These are phyloP conservation scores for Penicillium flavigenum DNA, from an alignment of 495 filamentous ascomycete genomes.

Conservation along the genomic window DNA sequence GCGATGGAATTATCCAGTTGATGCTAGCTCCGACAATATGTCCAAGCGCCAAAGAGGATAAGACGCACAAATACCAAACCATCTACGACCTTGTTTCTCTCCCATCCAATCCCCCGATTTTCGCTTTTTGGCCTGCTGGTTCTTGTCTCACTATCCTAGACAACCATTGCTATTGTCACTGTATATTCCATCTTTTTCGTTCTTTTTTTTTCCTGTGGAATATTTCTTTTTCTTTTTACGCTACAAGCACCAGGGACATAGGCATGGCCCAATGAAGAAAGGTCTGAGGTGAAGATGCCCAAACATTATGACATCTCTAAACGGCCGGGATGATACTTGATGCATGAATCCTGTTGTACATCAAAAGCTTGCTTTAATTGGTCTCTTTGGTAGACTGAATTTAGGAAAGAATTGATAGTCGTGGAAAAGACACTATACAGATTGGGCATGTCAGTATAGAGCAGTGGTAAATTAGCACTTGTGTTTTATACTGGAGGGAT, in stretches of 20 bases:
- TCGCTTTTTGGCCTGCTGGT: not conserved
- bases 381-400: not conserved
- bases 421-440: not conserved
- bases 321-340: not conserved
- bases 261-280: not conserved
- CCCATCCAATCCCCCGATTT: not conserved
- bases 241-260: conserved; percentile 3
- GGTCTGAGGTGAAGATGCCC: not conserved
- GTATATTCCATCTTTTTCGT: not conserved
- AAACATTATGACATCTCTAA: not conserved
- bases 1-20: conserved; percentile 58
- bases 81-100: not conserved
- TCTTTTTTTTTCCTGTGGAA: not conserved
- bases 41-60: conserved; percentile 40
- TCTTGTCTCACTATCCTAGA: not conserved
- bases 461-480: not conserved
- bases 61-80: not conserved
- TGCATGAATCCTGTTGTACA: conserved; percentile 1
- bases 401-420: not conserved
- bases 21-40: conserved; percentile 33
- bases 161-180: not conserved
- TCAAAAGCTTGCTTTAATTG: not conserved
- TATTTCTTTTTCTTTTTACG: conserved; percentile 6
- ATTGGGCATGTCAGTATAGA: not conserved
- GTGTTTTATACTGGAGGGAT: not conserved